Base-by-base conservation (phyloP, 768 basidiomycete genomes). In the Lanmaoa rubissima region DNA sequence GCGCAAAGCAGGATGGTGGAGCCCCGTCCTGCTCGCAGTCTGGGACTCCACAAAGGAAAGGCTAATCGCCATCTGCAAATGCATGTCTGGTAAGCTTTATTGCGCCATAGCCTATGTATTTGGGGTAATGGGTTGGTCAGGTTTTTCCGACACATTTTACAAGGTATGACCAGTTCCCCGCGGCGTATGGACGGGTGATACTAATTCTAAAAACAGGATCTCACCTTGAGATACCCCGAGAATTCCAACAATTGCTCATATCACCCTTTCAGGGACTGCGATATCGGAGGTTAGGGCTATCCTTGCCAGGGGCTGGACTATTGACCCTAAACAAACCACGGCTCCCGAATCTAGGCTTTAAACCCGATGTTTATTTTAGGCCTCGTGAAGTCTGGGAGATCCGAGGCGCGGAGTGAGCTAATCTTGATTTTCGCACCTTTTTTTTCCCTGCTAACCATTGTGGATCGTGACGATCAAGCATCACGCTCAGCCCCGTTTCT, bases 1-100 rank as follows among this genome's bases (percentile, higher is more conserved):
- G 34, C 76, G 93, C 36, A 97, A 96, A 74, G 87, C 85, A 16
- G 80, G 83, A 46, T 96, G 94, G 94, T 97, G 92, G 90, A 90
- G 87, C 61, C 94, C 94, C 1, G 83, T 96, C 62, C 76, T 97
- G 6, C 78, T 95, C 44, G 92, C 86, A 14, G 73, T 88, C 40
- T 87, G 88, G 80, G 85, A 94, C 65, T 73, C 82, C 21, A 76
- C 79, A 55, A 76, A 74, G 10, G 88, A 83, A 31, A 79, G 74
- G 53, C 73, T 86, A 53, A 84, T 92, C 43, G 93, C 89, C 2
- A 80, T 94, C 17, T 93, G 91, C 71, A 95, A 97, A 72, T 93
- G 90, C 78, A 90, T 92, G 85, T 91, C 88, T 58, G 88, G 89
- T 85, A 61, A 57, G 79, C 68, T 45, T 51, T 38, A 32, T 39